Conservation (phyloP, 306 rosid genomes). For the Malus fusca region DNA sequence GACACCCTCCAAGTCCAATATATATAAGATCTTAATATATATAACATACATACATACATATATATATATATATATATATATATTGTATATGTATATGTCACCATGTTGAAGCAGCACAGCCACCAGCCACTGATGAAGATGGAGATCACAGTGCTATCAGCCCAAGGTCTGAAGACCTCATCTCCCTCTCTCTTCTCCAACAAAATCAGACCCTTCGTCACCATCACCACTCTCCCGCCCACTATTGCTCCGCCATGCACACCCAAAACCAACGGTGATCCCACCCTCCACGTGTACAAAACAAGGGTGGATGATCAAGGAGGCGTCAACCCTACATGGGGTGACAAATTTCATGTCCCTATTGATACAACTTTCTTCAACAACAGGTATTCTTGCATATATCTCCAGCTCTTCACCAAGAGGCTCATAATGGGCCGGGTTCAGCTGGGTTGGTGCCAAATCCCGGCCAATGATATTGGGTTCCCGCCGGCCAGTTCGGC, state of each 20-base stretch:
- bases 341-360: conserved; percentile 39
- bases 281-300: conserved; percentile 17
- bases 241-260: background rate
- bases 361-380: conserved; percentile 36
- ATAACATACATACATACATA: background rate
- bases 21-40: background rate
- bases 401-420: conserved; percentile 34
- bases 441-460: conserved; percentile 44
- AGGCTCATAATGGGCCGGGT: conserved; percentile 32
- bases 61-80: background rate
- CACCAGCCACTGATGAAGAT: conserved; percentile 19
- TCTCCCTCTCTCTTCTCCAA: conserved; percentile 11
- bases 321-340: conserved; percentile 30
- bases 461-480: conserved; percentile 41
- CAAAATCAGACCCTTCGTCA: conserved; percentile 37
- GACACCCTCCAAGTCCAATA: background rate
- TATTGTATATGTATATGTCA: background rate
- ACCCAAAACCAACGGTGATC: background rate
- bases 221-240: conserved; percentile 20
- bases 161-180: conserved; percentile 36
- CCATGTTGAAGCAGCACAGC: background rate
- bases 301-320: conserved; percentile 35
- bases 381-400: conserved; percentile 24
- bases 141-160: conserved; percentile 46
- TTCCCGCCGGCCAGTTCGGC: conserved; percentile 18